Percentiles rank a stretch among this genome's conserved stretches.
Evolutionary conservation across 768 basidiomycete genomes (phyloP).

Genomic region (Tricholoma flavovirens): DNA sequence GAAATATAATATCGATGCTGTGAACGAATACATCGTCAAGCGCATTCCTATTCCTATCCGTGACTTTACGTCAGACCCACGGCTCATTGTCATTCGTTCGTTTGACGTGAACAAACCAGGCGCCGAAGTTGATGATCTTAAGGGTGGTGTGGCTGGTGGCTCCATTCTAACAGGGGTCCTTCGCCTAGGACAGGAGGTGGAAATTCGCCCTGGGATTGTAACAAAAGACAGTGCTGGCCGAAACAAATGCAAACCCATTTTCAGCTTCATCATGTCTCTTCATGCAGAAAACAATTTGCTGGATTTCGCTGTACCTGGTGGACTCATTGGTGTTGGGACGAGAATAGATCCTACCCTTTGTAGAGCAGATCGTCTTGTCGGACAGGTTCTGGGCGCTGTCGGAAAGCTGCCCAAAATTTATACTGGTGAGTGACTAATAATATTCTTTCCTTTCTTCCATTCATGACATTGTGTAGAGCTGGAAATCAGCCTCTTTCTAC

Average conservation of each 20-base stretch:
- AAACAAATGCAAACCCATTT: slow-evolving; percentile 90
- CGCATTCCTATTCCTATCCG: slow-evolving; percentile 92
- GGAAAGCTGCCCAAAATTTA: slow-evolving; percentile 93
- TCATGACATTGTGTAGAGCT: slow-evolving; percentile 47
- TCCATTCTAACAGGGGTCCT: slow-evolving; percentile 92
- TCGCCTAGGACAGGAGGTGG: slow-evolving; percentile 86
- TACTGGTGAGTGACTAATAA: slow-evolving; percentile 47
- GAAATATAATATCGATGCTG: slow-evolving; percentile 98
- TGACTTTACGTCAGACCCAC: slow-evolving; percentile 87
- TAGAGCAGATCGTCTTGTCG: slow-evolving; percentile 93
- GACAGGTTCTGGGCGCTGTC: slow-evolving; percentile 92
- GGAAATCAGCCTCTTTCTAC: slow-evolving; percentile 90
- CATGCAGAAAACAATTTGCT: slow-evolving; percentile 94
- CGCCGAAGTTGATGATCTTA: slow-evolving; percentile 92
- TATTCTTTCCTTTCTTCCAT: neutral
- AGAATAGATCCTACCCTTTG: slow-evolving; percentile 95
- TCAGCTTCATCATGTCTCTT: slow-evolving; percentile 83
- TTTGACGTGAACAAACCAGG: slow-evolving; percentile 99
- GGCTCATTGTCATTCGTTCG: slow-evolving; percentile 96
- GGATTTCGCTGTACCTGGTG: slow-evolving; percentile 94
- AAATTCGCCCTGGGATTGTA: slow-evolving; percentile 95
- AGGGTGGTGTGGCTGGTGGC: slow-evolving; percentile 97
- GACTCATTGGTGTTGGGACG: slow-evolving; percentile 97
- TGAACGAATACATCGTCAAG: slow-evolving; percentile 97
- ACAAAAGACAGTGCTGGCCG: slow-evolving; percentile 90